phyloP scores from a whole-genome alignment of 2,329 filamentous ascomycete genomes.

The Colletotrichum sp. region DNA sequence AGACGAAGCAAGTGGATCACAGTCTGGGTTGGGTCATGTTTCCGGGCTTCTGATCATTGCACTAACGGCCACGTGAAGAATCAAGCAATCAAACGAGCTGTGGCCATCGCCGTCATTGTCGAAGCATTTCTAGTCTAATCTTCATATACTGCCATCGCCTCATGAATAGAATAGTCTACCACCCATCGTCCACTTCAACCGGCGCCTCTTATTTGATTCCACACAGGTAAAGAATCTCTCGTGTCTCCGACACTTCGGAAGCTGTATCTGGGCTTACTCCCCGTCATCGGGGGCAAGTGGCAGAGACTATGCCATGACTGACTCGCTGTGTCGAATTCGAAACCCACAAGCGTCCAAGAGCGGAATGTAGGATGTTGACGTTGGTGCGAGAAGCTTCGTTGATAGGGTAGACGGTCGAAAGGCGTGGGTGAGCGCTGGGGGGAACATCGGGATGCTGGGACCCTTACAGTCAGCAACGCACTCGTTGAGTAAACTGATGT shows the following conservation, averaged over 20 bases:
- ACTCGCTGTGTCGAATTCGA: background rate
- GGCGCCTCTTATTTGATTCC: background rate
- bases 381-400: background rate
- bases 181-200: background rate
- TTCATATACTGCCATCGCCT: background rate
- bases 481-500: background rate
- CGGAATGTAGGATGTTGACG: background rate
- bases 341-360: background rate
- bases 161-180: background rate
- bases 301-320: background rate
- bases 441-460: background rate
- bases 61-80: background rate
- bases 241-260: background rate
- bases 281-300: background rate
- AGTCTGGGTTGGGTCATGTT: background rate
- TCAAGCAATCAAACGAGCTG: background rate
- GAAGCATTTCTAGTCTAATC: background rate
- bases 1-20: background rate
- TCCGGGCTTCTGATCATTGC: background rate
- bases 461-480: background rate
- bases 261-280: background rate
- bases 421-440: background rate
- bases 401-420: background rate
- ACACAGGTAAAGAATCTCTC: background rate
- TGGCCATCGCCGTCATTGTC: background rate